Evolutionary conservation across 2,329 filamentous ascomycete genomes (phyloP).

Genomic region (Verticillium albo-atrum): DNA sequence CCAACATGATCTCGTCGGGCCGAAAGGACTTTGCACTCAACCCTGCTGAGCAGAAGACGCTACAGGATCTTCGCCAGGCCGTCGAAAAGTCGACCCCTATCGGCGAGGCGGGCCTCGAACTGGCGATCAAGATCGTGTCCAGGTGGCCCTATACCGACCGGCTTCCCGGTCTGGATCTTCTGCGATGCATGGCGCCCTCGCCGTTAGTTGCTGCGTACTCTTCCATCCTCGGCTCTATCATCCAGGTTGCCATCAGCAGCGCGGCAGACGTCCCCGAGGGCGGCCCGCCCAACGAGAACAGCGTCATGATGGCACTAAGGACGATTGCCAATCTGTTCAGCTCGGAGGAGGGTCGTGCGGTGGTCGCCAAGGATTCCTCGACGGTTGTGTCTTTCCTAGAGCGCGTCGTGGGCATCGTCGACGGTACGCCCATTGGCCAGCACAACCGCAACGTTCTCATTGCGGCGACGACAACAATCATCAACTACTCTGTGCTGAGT

Average conservation of each 20-base stretch:
- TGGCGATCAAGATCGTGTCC: conserved; percentile 69
- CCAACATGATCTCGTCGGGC: conserved; percentile 64
- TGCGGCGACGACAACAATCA: conserved; percentile 73
- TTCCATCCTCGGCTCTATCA: conserved; percentile 50
- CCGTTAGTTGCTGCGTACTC: conserved; percentile 60
- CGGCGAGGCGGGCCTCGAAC: conserved; percentile 48
- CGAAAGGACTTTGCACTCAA: conserved; percentile 72
- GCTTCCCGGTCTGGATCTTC: conserved; percentile 78
- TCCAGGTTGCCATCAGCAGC: conserved; percentile 46
- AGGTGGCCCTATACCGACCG: conserved; percentile 77
- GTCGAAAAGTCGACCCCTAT: conserved; percentile 55
- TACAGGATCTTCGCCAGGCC: conserved; percentile 57
- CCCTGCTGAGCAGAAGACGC: conserved; percentile 60
- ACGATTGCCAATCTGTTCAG: conserved; percentile 80
- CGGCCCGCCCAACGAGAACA: conserved; percentile 65
- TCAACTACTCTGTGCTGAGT: conserved; percentile 80
- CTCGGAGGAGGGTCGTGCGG: conserved; percentile 63
- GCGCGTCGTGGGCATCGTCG: conserved; percentile 50
- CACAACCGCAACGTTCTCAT: conserved; percentile 77
- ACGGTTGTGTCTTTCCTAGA: conserved; percentile 60
- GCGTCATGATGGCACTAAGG: conserved; percentile 81
- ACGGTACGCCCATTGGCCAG: conserved; percentile 42
- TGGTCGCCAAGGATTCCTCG: conserved; percentile 56
- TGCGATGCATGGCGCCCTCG: conserved; percentile 74
- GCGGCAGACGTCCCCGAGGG: conserved; percentile 40